phyloP scores from a whole-genome alignment of 495 filamentous ascomycete genomes.

The Daldinia grandis region DNA sequence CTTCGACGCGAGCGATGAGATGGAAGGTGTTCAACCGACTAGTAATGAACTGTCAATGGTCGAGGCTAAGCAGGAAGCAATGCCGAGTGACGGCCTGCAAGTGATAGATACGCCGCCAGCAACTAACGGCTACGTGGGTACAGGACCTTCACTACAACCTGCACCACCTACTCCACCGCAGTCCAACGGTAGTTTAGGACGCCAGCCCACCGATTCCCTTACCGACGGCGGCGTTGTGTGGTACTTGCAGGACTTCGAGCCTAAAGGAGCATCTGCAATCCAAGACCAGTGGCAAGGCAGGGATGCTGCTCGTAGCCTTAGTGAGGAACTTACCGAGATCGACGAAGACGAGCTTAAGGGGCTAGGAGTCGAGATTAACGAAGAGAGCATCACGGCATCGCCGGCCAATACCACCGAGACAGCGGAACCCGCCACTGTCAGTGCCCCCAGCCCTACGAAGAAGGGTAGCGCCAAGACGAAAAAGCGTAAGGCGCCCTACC shows the following conservation, averaged over 20 bases:
- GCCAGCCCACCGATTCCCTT: constrained; percentile 61
- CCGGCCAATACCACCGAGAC: constrained; percentile 43
- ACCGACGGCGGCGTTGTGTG: constrained; percentile 81
- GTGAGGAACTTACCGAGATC: constrained; percentile 86
- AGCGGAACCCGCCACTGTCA: constrained; percentile 23
- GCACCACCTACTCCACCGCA: constrained; percentile 58
- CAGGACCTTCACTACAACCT: constrained; percentile 43
- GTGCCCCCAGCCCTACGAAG: constrained; percentile 31
- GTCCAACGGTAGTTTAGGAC: constrained; percentile 56
- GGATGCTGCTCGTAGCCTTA: constrained; percentile 78
- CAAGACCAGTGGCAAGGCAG: constrained; percentile 82
- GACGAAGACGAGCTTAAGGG: constrained; percentile 85
- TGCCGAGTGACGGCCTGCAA: constrained; percentile 46
- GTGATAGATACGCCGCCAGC: constrained; percentile 52
- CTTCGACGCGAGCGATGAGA: constrained; percentile 40
- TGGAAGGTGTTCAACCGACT: constrained; percentile 48
- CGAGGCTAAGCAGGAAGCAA: constrained; percentile 28
- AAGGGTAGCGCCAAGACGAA: constrained; percentile 44
- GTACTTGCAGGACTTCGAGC: constrained; percentile 87
- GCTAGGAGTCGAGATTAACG: constrained; percentile 56
- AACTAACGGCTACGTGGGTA: constrained; percentile 46
- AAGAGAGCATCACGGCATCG: constrained; percentile 54
- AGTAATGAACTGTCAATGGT: constrained; percentile 23
- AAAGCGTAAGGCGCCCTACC: constrained; percentile 45
- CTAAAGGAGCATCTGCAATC: constrained; percentile 70